These are phyloP conservation scores for Cryptococcus amylolentus DNA, from an alignment of 1,284 basidiomycete species.

Conservation along the genomic window DNA sequence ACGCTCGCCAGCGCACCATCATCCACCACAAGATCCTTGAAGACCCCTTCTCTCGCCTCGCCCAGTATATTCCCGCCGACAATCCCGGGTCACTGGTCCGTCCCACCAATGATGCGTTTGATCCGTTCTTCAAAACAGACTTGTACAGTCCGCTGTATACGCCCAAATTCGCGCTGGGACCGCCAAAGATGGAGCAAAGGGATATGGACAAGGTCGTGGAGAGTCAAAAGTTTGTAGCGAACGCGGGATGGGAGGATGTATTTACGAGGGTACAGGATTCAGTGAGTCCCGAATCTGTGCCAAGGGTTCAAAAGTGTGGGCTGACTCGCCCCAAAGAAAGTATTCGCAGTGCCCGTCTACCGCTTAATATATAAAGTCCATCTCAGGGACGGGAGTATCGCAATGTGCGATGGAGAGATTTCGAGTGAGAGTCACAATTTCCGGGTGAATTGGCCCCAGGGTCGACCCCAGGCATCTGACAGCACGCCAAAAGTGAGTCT, in stretches of 20 bases:
- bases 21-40: background rate
- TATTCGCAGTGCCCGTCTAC: slow-evolving; percentile 9
- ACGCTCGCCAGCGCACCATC: background rate
- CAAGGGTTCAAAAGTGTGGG: too few species aligned
- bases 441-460: background rate
- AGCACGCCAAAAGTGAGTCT: background rate
- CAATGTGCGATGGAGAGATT: background rate
- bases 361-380: slow-evolving; percentile 3
- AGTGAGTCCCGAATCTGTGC: background rate
- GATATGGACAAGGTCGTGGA: slow-evolving; percentile 9
- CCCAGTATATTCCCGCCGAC: too few species aligned
- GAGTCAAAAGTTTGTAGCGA: slow-evolving; percentile 1
- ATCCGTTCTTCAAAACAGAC: too few species aligned
- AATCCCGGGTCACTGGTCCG: too few species aligned
- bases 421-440: background rate
- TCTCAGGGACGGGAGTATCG: background rate
- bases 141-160: slow-evolving; percentile 1
- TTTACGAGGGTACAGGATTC: slow-evolving; percentile 5
- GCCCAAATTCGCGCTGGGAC: slow-evolving; percentile 8
- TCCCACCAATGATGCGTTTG: too few species aligned
- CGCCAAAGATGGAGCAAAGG: slow-evolving; percentile 5
- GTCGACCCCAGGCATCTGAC: background rate
- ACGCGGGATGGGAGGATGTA: slow-evolving; percentile 1
- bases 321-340: slow-evolving; percentile 1
- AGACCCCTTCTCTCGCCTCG: too few species aligned